Conservation (phyloP, 768 basidiomycete genomes). For the Pleurotus djamor region DNA sequence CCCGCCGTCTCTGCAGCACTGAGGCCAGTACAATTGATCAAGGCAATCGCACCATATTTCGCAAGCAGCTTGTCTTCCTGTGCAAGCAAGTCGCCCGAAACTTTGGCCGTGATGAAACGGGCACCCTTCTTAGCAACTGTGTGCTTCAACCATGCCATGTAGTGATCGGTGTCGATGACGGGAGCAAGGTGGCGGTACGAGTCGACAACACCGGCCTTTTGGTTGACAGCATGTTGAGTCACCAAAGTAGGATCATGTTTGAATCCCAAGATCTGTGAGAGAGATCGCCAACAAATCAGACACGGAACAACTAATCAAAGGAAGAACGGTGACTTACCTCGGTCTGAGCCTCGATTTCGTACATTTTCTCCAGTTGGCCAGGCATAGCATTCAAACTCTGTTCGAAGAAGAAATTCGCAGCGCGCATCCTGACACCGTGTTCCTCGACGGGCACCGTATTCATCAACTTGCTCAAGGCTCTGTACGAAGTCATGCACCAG, state of each 20-base stretch:
- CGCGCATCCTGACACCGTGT: constrained; percentile 29
- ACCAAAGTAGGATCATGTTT: constrained; percentile 18
- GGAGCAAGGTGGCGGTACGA: constrained; percentile 31
- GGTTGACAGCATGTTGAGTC: constrained; percentile 22
- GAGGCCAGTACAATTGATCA: constrained; percentile 35
- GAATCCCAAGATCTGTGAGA: constrained; percentile 20
- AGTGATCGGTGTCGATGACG: constrained; percentile 32
- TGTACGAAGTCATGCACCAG: constrained; percentile 35
- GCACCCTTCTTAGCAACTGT: constrained; percentile 25
- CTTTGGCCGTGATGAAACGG: constrained; percentile 21
- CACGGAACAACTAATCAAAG: not conserved
- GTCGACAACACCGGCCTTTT: constrained; percentile 26
- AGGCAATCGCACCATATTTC: constrained; percentile 22
- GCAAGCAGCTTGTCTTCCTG: constrained; percentile 20
- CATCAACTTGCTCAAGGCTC: constrained; percentile 22
- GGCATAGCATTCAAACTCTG: constrained; percentile 18
- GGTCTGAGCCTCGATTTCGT: constrained; percentile 15
- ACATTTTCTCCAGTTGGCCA: constrained; percentile 27
- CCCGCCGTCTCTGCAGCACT: constrained; percentile 24
- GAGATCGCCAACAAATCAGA: not conserved
- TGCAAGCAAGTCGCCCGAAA: constrained; percentile 26
- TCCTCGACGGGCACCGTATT: constrained; percentile 16
- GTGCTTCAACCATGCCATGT: constrained; percentile 28
- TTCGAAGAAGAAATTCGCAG: constrained; percentile 32
- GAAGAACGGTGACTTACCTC: not conserved